Conservation (phyloP, 805 yeast species). For the Myxozyma neglecta region DNA sequence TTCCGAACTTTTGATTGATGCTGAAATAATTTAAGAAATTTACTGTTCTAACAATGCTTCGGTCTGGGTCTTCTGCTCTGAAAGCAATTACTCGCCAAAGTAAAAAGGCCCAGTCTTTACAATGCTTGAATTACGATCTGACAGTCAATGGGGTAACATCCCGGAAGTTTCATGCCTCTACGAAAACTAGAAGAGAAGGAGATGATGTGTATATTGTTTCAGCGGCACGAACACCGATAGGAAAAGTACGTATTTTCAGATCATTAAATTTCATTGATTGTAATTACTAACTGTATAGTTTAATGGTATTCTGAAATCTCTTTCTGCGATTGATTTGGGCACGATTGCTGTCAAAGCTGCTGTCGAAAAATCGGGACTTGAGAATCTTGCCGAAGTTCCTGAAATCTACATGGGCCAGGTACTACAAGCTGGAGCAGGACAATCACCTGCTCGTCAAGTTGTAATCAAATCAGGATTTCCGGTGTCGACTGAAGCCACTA, state of each 20-base stretch:
- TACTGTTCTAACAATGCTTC: too few species aligned
- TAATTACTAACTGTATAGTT: slow-evolving; percentile 42
- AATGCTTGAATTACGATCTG: background rate
- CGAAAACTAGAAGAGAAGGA: background rate
- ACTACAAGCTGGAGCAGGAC: slow-evolving; percentile 89
- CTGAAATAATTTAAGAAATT: too few species aligned
- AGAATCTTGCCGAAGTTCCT: slow-evolving; percentile 53
- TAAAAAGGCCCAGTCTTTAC: too few species aligned
- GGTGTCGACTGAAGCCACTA: slow-evolving; percentile 76
- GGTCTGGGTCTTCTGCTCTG: too few species aligned
- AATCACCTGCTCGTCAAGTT: slow-evolving; percentile 95
- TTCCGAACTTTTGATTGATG: too few species aligned
- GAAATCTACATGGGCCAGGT: slow-evolving; percentile 94
- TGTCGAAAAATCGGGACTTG: slow-evolving; percentile 67
- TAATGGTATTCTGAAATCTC: slow-evolving; percentile 74
- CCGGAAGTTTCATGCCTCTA: background rate
- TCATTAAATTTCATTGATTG: background rate
- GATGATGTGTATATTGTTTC: slow-evolving; percentile 75
- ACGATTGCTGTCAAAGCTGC: slow-evolving; percentile 85
- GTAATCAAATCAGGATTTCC: slow-evolving; percentile 87
- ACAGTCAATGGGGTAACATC: background rate
- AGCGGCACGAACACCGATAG: slow-evolving; percentile 90
- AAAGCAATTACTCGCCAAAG: too few species aligned
- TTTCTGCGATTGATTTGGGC: slow-evolving; percentile 77
- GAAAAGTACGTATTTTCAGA: slow-evolving; percentile 47